Evolutionary conservation across 192 early-diverging fungal species (phyloP).

Genomic region (Rhizophagus prolifer): DNA sequence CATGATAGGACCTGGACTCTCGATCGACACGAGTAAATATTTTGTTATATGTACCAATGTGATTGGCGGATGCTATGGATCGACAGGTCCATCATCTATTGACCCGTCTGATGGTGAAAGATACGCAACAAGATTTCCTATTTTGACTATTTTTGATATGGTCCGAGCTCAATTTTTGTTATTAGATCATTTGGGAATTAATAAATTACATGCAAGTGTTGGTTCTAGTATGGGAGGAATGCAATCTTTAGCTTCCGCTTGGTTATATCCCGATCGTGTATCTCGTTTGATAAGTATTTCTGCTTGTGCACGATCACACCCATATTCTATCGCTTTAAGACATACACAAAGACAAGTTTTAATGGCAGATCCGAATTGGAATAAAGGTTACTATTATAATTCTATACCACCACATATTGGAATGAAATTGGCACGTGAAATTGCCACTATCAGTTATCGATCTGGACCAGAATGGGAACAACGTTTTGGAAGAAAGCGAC

Average conservation of each 20-base stretch:
- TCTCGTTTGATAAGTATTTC: slow-evolving; percentile 81
- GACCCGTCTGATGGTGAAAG: slow-evolving; percentile 73
- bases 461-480: slow-evolving; percentile 98
- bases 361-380: slow-evolving; percentile 96
- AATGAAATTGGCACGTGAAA: slow-evolving; percentile 93
- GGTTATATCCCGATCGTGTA: slow-evolving; percentile 81
- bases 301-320: slow-evolving; percentile 91
- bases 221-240: slow-evolving; percentile 96
- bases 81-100: slow-evolving; percentile 84
- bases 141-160: slow-evolving; percentile 94
- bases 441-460: slow-evolving; percentile 91
- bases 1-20: slow-evolving; percentile 91
- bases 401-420: slow-evolving; percentile 85
- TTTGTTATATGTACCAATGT: slow-evolving; percentile 96
- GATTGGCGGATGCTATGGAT: slow-evolving; percentile 95
- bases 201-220: slow-evolving; percentile 83
- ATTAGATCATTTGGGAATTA: slow-evolving; percentile 76
- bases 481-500: slow-evolving; percentile 86
- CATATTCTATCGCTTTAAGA: slow-evolving; percentile 92
- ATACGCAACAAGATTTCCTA: slow-evolving; percentile 89
- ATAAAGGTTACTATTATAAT: slow-evolving; percentile 91
- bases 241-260: slow-evolving; percentile 86
- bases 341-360: slow-evolving; percentile 91
- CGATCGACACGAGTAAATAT: slow-evolving; percentile 93
- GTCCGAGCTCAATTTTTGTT: slow-evolving; percentile 91